Evolutionary conservation across 192 early-diverging fungal genomes (phyloP), one percentile per base, ranked within the genome.

Genomic region (Linnemannia exigua): DNA sequence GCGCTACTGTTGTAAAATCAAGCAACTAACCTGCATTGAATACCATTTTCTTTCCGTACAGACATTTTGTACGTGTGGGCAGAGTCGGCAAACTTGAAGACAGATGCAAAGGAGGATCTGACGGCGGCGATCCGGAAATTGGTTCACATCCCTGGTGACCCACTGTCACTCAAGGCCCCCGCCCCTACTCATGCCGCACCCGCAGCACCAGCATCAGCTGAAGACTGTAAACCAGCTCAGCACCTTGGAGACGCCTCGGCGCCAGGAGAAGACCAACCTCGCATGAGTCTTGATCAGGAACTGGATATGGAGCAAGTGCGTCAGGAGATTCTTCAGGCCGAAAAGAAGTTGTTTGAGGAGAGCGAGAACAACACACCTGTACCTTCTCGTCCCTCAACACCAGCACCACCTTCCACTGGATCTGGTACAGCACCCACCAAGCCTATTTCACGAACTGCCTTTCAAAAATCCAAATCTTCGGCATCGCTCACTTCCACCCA

Each of bases 221-320:
- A 52, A 51, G 75, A 72, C 3, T 38, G 66, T 7, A 68, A 73
- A 31, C 72, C 72, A 16, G 52, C 76, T 35, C 61, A 85, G 16
- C 44, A 81, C 33, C 76, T 72, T 17, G 67, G 66, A 15, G 72
- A 78, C 20, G 67, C 72, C 9, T 58, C 69, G 38, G 63, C 76
- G 35, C 67, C 70, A 33, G 58, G 16, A 3, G 72, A 77, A 25
- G 76, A 73, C 50, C 77, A 75, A 19, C 69, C 84, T 44, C 75
- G 84, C 14, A 86, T 86, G 84, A 86, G 84, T 37, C 50, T 86
- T 48, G 84, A 86, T 38, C 84, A 86, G 63, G 84, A 86, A 61
- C 38, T 86, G 74, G 84, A 86, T 47, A 86, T 86, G 84, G 84
- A 86, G 19, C 44, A 79, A 11, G 74, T 86, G 25, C 84, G 79